Evolutionary conservation across 2,329 filamentous ascomycete genomes (phyloP), one percentile per base, ranked within the genome.

Genomic region (Aspergillus caelatus): DNA sequence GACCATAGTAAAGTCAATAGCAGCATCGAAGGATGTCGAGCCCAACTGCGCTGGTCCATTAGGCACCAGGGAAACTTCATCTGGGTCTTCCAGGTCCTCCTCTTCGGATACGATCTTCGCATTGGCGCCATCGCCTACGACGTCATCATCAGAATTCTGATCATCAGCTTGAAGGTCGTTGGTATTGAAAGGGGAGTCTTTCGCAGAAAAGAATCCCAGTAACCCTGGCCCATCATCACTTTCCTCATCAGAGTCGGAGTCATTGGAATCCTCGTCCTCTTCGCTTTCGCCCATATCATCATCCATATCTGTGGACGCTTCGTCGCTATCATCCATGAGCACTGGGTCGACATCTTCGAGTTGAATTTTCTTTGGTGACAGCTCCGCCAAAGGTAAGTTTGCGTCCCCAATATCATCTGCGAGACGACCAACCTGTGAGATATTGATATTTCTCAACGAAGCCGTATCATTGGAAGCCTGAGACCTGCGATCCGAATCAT

Each of bases 201-300:
- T 79, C 21, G 77, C 76, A 19, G 80, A 79, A 65, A 84, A 83
- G 63, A 84, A 83, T 1, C 81, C 82, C 46, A 83, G 67, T 52
- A 84, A 69, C 7, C 79, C 80, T 32, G 72, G 69, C 12, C 73
- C 75, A 48, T 78, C 78, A 19, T 80, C 73, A 26, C 74, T 76
- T 28, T 82, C 83, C 5, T 75, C 76, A 32, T 76, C 74, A 28
- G 72, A 77, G 26, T 79, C 80, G 45, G 87, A 86, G 6, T 86
- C 80, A 55, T 75, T 85, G 23, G 88, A 88, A 11, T 78, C 79
- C 8, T 77, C 78, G 32, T 79, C 80, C 19, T 78, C 79, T 43
- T 78, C 77, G 61, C 75, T 80, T 34, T 84, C 82, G 52, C 80
- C 79, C 72, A 81, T 82, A 63, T 83, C 82, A 62, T 79, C 78